phyloP scores from a whole-genome alignment of 1,284 basidiomycete genomes.

The Austroboletus niveus region DNA sequence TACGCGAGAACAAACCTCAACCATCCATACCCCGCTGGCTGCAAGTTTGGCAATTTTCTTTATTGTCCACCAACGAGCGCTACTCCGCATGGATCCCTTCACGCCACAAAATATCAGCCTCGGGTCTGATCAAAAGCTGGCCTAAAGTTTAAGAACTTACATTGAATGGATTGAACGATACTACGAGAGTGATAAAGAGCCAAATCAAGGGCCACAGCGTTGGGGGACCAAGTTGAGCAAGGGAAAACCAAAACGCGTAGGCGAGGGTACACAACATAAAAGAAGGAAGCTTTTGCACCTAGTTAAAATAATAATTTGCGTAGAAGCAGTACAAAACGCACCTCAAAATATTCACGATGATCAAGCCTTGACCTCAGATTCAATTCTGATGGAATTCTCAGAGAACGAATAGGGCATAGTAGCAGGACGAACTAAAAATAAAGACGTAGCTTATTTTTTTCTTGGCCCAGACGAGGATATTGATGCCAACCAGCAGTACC shows the following conservation, averaged over 20 bases:
- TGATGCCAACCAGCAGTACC: conserved; percentile 75
- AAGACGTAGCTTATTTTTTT: conserved; percentile 88
- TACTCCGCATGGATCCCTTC: conserved; percentile 25
- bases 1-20: conserved; percentile 58
- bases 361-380: conserved; percentile 77
- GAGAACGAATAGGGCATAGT: neutral
- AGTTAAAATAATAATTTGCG: conserved; percentile 2
- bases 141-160: conserved; percentile 39
- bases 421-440: conserved; percentile 68
- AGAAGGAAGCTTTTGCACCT: conserved; percentile 62
- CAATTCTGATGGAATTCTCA: conserved; percentile 51
- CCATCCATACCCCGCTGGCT: conserved; percentile 67
- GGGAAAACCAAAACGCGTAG: conserved; percentile 86
- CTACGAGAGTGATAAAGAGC: conserved; percentile 60
- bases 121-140: neutral
- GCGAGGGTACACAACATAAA: conserved; percentile 75
- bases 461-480: conserved; percentile 75
- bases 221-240: conserved; percentile 57
- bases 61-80: conserved; percentile 77
- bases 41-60: conserved; percentile 61
- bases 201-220: conserved; percentile 83
- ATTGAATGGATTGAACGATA: conserved; percentile 79
- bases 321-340: conserved; percentile 26
- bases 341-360: conserved; percentile 81
- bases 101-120: neutral